Evolutionary conservation across 306 rosid genomes (phyloP).

Genomic region (Vicia villosa): DNA sequence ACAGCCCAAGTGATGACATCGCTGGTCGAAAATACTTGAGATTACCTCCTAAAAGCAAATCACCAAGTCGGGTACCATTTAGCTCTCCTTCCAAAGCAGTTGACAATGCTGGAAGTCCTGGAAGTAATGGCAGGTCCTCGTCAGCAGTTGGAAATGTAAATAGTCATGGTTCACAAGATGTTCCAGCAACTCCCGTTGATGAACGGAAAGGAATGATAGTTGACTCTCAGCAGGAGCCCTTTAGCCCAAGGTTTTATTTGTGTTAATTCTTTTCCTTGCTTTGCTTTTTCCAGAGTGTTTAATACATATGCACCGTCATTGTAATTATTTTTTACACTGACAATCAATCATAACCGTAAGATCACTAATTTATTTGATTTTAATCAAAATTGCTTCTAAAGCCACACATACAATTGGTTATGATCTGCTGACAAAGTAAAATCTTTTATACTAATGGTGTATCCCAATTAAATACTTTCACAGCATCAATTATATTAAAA

Average conservation of each 20-base stretch:
- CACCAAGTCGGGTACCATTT: conserved; percentile 69
- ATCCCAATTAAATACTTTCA: conserved; percentile 1
- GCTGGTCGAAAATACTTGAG: conserved; percentile 71
- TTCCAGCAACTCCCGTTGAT: conserved; percentile 58
- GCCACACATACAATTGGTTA: background rate
- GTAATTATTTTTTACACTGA: background rate
- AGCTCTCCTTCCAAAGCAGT: conserved; percentile 60
- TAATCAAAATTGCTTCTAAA: background rate
- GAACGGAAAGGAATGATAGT: conserved; percentile 53
- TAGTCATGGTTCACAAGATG: conserved; percentile 58
- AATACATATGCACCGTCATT: background rate
- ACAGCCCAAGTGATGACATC: conserved; percentile 60
- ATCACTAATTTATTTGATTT: background rate
- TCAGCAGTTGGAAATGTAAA: conserved; percentile 54
- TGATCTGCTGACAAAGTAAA: background rate
- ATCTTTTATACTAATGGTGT: background rate
- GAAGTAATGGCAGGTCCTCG: conserved; percentile 68
- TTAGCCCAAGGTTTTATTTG: conserved; percentile 76
- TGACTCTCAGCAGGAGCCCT: conserved; percentile 76
- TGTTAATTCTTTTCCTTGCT: conserved; percentile 30
- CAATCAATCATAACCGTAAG: background rate
- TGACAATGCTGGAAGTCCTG: conserved; percentile 78
- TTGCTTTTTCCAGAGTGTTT: conserved; percentile 11
- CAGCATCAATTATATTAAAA: conserved; percentile 3
- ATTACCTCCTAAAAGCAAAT: conserved; percentile 96